Conservation (phyloP, 2,329 filamentous ascomycete species). For the Fusarium penzigii region DNA sequence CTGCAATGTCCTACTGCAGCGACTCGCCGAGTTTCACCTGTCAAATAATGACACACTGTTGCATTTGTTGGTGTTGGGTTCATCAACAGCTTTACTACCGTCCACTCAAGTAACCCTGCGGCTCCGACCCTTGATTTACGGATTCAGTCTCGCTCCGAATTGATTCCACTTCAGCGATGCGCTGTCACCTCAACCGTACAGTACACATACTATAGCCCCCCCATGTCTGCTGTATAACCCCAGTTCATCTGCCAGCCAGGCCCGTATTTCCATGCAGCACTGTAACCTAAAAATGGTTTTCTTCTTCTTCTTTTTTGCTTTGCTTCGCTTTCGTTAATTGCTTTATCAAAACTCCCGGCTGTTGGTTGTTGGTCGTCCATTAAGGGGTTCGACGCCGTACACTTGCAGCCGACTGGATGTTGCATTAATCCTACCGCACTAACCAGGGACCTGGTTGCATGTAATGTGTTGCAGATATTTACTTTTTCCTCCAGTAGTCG, state of each 20-base stretch:
- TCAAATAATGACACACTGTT: background rate
- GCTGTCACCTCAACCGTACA: background rate
- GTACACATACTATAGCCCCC: background rate
- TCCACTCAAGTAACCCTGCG: background rate
- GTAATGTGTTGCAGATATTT: constrained; percentile 3
- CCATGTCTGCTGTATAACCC: background rate
- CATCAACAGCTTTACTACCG: background rate
- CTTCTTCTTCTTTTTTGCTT: too few relatives aligned
- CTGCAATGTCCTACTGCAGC: constrained; percentile 1
- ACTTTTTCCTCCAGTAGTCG: constrained; percentile 4
- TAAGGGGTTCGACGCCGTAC: constrained; percentile 9
- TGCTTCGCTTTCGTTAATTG: background rate
- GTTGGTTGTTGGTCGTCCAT: background rate
- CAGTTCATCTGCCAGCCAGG: background rate
- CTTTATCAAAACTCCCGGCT: background rate
- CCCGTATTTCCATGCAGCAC: background rate
- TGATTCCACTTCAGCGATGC: background rate
- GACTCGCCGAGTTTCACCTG: background rate
- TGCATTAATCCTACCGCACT: constrained; percentile 3
- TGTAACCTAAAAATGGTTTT: background rate
- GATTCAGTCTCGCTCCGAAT: background rate
- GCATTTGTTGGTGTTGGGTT: constrained; percentile 11
- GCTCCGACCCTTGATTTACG: background rate
- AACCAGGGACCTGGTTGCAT: constrained; percentile 1
- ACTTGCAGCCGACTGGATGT: constrained; percentile 16